phyloP scores from a whole-genome alignment of 2,329 filamentous ascomycete genomes.

The Salinomyces thailandicus region DNA sequence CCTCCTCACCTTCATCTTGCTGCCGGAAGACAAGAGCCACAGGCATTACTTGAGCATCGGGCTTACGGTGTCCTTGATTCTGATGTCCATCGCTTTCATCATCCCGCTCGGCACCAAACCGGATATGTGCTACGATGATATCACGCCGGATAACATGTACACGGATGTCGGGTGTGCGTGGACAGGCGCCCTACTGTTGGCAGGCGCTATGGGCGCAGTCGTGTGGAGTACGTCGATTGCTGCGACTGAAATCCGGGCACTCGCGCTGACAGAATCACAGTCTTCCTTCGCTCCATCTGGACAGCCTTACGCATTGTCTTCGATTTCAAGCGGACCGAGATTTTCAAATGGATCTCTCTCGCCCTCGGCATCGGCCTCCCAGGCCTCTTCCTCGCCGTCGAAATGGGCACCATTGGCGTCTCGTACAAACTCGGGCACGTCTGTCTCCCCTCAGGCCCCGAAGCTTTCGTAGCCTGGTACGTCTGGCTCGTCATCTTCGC shows the following conservation, averaged over 20 bases:
- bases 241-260: not conserved
- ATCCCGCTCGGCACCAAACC: slow-evolving; percentile 69
- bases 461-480: slow-evolving; percentile 53
- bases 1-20: slow-evolving; percentile 62
- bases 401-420: slow-evolving; percentile 73
- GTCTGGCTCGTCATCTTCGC: slow-evolving; percentile 28
- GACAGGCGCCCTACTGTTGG: slow-evolving; percentile 69
- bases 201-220: slow-evolving; percentile 71
- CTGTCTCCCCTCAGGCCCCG: slow-evolving; percentile 83
- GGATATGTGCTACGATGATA: slow-evolving; percentile 70
- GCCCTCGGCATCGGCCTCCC: slow-evolving; percentile 42
- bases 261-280: slow-evolving; percentile 3
- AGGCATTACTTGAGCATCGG: slow-evolving; percentile 80
- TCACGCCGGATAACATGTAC: slow-evolving; percentile 86
- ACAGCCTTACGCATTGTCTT: slow-evolving; percentile 12
- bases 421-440: slow-evolving; percentile 84
- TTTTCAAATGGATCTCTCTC: slow-evolving; percentile 9
- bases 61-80: slow-evolving; percentile 55
- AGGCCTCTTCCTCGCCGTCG: slow-evolving; percentile 59
- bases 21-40: slow-evolving; percentile 75
- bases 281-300: slow-evolving; percentile 13
- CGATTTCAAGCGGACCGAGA: slow-evolving; percentile 10
- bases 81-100: slow-evolving; percentile 78
- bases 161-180: slow-evolving; percentile 48
- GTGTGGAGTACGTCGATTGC: slow-evolving; percentile 52